Evolutionary conservation across 2,329 filamentous ascomycete species (phyloP), one percentile per base, ranked within the genome.

Genomic region (Penicillium hesseltinei): DNA sequence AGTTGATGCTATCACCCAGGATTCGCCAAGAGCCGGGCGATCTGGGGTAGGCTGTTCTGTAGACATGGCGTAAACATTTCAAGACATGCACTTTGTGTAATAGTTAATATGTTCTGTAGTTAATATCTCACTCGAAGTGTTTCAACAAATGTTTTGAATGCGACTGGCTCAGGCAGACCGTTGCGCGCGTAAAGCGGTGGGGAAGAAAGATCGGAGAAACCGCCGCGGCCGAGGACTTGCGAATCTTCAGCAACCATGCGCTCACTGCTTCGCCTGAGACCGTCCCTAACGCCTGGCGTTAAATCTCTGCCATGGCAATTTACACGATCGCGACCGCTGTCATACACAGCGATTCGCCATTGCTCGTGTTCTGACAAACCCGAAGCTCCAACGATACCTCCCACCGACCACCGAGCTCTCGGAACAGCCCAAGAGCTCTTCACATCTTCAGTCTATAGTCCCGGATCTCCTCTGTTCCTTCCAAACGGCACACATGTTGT

Each of bases 391-490:
- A 52, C 40, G 33, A 72, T 72, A 39, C 73, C 78, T 47, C 64
- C 74, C 6, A 73, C 73, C 56, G 80, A 84, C 61, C 82, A 84
- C 63, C 80, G 81, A 62, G 71, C 73, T 25, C 70, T 84, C 19
- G 81, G 79, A 27, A 75, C 75, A 39, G 66, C 71, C 5, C 90
- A 94, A 66, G 85, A 89, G 65, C 84, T 96, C 39, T 95, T 94
- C 74, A 90, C 86, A 38, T 90, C 84, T 15, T 92, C 90, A 1
- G 73, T 83, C 38, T 92, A 92, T 73, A 94, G 90, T 67, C 91
- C 92, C 3, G 91, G 91, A 1, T 94, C 91, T 17, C 91, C 91
- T 3, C 86, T 96, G 11, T 91, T 96, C 68, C 82, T 92, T 6
- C 91, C 91, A 23, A 88, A 91, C 70, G 92, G 92, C 62, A 83